Evolutionary conservation across 495 filamentous ascomycete genomes (phyloP), one percentile per base, ranked within the genome.

Genomic region (Aspergillus cavernicola): DNA sequence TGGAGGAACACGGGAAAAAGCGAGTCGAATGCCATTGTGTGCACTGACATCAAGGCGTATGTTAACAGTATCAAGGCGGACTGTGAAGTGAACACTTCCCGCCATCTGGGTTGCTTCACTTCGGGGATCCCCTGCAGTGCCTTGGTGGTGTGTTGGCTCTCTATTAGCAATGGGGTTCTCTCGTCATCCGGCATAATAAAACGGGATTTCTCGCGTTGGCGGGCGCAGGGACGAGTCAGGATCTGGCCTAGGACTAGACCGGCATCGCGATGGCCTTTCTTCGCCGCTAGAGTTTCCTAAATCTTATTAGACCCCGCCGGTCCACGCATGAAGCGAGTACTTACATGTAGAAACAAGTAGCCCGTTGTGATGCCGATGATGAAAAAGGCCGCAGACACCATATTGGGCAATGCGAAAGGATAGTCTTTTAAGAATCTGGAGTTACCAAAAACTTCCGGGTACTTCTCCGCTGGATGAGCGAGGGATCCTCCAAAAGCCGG

Each of bases 401-500:
- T 38, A 65, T 96, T 96, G 5, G 92, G 92, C 52, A 95, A 69
- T 6, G 80, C 74, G 67, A 92, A 97, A 0, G 92, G 92, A 65
- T 82, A 95, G 37, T 71, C 76, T 53, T 82, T 78, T 39, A 96
- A 77, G 55, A 90, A 87, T 37, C 68, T 74, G 20, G 75, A 83
- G 18, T 80, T 64, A 7, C 84, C 84, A 65, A 92, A 93, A 13
- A 87, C 47, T 11, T 67, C 69, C 3, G 88, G 88, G 59, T 88
- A 80, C 37, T 87, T 83, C 35, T 75, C 70, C 1, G 84, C 81
- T 2, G 92, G 92, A 47, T 87, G 83, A 7, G 90, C 87, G 48
- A 97, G 82, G 33, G 86, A 83, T 2, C 92, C 92, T 20, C 92
- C 92, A 60, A 97, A 85, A 2, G 85, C 82, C 2, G 92, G 92